phyloP scores from a whole-genome alignment of 306 rosid genomes.

The Cicer arietinum region DNA sequence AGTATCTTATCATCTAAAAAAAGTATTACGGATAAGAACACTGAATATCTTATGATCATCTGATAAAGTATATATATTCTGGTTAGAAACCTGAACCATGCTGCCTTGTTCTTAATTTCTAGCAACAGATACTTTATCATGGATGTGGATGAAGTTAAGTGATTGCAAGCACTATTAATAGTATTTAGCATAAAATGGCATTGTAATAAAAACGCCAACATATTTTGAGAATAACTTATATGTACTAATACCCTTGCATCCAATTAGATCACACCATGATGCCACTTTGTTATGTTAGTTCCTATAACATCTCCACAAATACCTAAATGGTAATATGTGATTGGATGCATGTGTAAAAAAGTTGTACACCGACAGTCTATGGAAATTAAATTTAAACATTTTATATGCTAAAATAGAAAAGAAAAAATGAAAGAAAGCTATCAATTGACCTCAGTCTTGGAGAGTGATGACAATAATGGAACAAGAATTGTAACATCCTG shows the following conservation, averaged over 20 bases:
- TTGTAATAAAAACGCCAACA: background rate
- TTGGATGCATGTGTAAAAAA: background rate
- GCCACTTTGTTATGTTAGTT: background rate
- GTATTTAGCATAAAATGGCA: background rate
- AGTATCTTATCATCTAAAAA: conserved; percentile 8
- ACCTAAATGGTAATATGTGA: background rate
- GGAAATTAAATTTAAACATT: conserved; percentile 14
- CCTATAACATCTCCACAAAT: background rate
- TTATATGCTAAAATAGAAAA: conserved; percentile 31
- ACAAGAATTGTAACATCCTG: conserved; percentile 99
- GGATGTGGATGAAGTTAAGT: conserved; percentile 10
- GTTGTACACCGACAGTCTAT: background rate
- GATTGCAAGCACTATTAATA: conserved; percentile 25
- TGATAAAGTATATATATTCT: background rate
- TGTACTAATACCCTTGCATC: background rate
- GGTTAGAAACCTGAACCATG: conserved; percentile 19
- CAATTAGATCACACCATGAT: background rate
- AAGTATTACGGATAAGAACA: conserved; percentile 18
- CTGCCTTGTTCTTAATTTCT: background rate
- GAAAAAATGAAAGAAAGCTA: conserved; percentile 29
- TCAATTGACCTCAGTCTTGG: conserved; percentile 79
- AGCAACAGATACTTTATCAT: background rate
- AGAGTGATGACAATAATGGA: conserved; percentile 85
- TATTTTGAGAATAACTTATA: background rate
- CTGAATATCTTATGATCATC: conserved; percentile 1